These are phyloP conservation scores for Crinitomyces ghanaensis DNA, from an alignment of 805 yeast genomes.

Conservation along the genomic window DNA sequence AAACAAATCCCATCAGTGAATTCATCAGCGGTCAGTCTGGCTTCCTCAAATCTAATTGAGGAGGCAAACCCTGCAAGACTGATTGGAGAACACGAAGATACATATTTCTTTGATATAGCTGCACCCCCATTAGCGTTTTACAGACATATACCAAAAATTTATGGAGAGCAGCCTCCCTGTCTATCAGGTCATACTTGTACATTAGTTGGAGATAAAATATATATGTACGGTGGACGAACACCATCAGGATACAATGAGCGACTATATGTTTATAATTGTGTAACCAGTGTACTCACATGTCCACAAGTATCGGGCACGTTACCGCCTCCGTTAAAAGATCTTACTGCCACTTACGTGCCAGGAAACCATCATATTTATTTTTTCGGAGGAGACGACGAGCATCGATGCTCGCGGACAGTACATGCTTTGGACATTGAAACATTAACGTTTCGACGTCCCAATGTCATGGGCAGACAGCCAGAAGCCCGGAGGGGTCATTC, in stretches of 20 bases:
- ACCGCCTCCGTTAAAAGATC: conserved; percentile 10
- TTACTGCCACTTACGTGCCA: conserved; percentile 10
- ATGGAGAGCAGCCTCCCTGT: conserved; percentile 17
- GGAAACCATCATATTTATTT: conserved; percentile 11
- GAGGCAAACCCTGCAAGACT: too few relatives aligned
- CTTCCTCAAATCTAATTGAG: too few relatives aligned
- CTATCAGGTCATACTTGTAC: conserved; percentile 16
- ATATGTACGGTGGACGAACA: conserved; percentile 16
- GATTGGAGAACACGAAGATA: conserved; percentile 7
- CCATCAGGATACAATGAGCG: conserved; percentile 9
- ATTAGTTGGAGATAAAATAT: conserved; percentile 11
- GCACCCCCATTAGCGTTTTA: conserved; percentile 13
- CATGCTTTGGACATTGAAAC: conserved; percentile 12
- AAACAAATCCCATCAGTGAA: too few relatives aligned
- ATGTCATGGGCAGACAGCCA: conserved; percentile 9
- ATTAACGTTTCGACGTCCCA: conserved; percentile 7
- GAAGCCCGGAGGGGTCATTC: conserved; percentile 13
- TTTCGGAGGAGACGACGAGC: conserved; percentile 16
- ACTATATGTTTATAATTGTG: conserved; percentile 15
- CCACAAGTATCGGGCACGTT: conserved; percentile 9
- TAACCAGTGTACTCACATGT: conserved; percentile 8
- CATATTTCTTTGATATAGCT: conserved; percentile 6
- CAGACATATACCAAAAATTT: conserved; percentile 16
- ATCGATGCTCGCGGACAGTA: conserved; percentile 5
- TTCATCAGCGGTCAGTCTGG: too few relatives aligned